Evolutionary conservation across 805 yeast species (phyloP).

Genomic region (Wickerhamomyces silvicola): DNA sequence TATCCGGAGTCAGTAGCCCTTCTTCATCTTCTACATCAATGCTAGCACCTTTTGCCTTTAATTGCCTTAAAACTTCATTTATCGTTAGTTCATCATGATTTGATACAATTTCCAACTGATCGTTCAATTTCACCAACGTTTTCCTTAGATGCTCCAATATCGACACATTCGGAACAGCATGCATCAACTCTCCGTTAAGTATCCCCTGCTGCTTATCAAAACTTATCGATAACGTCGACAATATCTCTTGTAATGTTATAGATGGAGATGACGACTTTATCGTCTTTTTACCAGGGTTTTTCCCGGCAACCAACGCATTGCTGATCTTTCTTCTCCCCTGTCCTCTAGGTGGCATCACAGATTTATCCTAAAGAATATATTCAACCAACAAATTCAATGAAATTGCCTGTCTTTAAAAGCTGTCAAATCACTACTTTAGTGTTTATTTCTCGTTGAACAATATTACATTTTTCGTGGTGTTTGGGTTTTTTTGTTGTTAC

Average conservation of each 20-base stretch:
- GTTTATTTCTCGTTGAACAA: conserved; percentile 48
- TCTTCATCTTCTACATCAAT: conserved; percentile 11
- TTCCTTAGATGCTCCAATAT: conserved; percentile 21
- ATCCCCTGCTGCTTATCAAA: conserved; percentile 57
- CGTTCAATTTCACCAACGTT: conserved; percentile 37
- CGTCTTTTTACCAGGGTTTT: conserved; percentile 22
- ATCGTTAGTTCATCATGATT: conserved; percentile 21
- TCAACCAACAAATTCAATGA: too few species aligned
- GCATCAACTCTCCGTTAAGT: conserved; percentile 50
- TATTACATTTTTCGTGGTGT: conserved; percentile 36
- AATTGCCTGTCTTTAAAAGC: too few species aligned
- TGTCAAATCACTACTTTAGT: conserved; percentile 25
- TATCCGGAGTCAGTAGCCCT: conserved; percentile 2
- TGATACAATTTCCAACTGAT: conserved; percentile 25
- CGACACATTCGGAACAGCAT: conserved; percentile 30
- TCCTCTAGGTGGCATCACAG: conserved; percentile 15
- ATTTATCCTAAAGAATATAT: not conserved
- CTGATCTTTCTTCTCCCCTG: conserved; percentile 18
- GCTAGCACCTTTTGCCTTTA: conserved; percentile 11
- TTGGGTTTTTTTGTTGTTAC: conserved; percentile 2
- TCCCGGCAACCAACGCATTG: conserved; percentile 11
- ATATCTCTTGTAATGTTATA: conserved; percentile 40
- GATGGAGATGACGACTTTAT: conserved; percentile 31
- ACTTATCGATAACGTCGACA: conserved; percentile 44
- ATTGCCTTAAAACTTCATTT: conserved; percentile 8